Conservation (phyloP, 441 rosid species). For the Aquilaria agallochum region DNA sequence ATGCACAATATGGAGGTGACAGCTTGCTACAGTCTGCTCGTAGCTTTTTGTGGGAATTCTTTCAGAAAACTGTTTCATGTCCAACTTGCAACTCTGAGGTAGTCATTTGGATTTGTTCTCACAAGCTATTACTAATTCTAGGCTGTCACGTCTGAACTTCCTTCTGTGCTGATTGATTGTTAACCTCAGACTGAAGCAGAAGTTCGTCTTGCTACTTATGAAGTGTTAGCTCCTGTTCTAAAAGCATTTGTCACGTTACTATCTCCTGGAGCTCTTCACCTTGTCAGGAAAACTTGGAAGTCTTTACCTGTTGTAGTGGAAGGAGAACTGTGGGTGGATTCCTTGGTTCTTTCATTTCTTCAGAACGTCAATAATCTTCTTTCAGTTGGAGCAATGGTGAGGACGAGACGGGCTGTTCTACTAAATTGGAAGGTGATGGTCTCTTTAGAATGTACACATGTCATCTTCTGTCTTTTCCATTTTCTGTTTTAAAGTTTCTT, state of each 20-base stretch:
- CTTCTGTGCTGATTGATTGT: conserved; percentile 20
- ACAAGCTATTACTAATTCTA: conserved; percentile 11
- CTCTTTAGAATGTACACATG: not conserved
- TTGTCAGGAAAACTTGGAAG: conserved; percentile 38
- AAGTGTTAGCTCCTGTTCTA: conserved; percentile 61
- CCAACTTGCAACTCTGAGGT: conserved; percentile 71
- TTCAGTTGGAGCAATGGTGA: conserved; percentile 60
- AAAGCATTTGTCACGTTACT: conserved; percentile 43
- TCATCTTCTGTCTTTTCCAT: not conserved
- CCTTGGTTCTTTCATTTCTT: conserved; percentile 62
- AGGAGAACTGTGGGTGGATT: conserved; percentile 54
- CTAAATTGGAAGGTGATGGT: conserved; percentile 83
- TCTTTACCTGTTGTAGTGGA: conserved; percentile 29
- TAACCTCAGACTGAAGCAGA: conserved; percentile 70
- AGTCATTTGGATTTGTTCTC: conserved; percentile 15
- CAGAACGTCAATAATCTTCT: conserved; percentile 71
- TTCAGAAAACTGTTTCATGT: conserved; percentile 46
- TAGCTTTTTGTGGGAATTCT: conserved; percentile 67
- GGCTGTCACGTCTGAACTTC: conserved; percentile 6
- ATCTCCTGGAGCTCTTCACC: conserved; percentile 49
- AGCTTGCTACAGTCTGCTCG: conserved; percentile 41
- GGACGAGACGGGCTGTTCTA: conserved; percentile 76
- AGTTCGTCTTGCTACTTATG: conserved; percentile 75
- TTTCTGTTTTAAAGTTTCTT: not conserved
- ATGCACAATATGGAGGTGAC: conserved; percentile 38